phyloP scores from a whole-genome alignment of 176 grass and related monocot species.

The Tuctoria greenei region DNA sequence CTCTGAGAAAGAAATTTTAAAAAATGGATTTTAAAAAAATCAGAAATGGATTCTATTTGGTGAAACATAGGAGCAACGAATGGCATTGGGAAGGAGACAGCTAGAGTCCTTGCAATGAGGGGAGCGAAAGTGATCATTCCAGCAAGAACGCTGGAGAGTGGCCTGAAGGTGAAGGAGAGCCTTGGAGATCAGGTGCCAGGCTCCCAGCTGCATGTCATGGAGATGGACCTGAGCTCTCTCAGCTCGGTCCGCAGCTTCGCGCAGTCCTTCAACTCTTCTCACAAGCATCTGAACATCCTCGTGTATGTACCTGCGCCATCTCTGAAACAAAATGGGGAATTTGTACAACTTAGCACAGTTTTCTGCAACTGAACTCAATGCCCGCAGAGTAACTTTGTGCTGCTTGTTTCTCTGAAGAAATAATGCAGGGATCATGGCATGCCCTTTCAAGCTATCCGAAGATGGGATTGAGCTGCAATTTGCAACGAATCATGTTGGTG shows the following conservation, averaged over 20 bases:
- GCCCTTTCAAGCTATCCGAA: constrained; percentile 65
- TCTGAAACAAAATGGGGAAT: constrained; percentile 16
- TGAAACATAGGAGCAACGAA: constrained; percentile 63
- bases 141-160: constrained; percentile 60
- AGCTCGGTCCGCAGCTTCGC: constrained; percentile 58
- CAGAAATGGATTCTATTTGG: not conserved
- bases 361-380: not conserved
- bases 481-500: constrained; percentile 79
- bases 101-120: constrained; percentile 69
- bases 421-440: constrained; percentile 87
- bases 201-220: constrained; percentile 69
- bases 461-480: constrained; percentile 88
- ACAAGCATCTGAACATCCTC: constrained; percentile 71
- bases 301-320: constrained; percentile 45
- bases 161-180: constrained; percentile 66
- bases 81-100: constrained; percentile 87
- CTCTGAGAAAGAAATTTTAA: not conserved
- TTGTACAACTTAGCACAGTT: not conserved
- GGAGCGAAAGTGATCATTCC: constrained; percentile 82
- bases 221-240: constrained; percentile 81
- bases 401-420: constrained; percentile 57
- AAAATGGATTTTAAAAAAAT: no score
- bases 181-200: constrained; percentile 54
- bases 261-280: constrained; percentile 49
- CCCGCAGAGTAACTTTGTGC: not conserved